Evolutionary conservation across 306 rosid genomes (phyloP), one percentile per base, ranked within the genome.

Genomic region (Dalbergia oliveri): DNA sequence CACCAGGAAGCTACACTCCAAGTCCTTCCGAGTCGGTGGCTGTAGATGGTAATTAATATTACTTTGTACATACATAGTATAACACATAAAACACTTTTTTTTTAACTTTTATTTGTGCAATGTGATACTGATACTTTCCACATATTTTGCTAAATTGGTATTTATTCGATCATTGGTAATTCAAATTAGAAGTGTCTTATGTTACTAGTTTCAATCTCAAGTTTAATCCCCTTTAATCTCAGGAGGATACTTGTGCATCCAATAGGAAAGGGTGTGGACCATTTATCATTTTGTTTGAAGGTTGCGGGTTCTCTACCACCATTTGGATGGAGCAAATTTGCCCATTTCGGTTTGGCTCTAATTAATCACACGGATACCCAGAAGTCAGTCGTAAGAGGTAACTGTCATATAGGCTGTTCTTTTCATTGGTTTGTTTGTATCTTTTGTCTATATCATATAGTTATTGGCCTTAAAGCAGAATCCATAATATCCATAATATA

Each of bases 241-340:
- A 67, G 82, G 82, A 45, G 60, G 53, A 78, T 78, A n/a, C 4
- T 41, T 57, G 69, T 68, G 66, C 35, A 77, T 53, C 81, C 66
- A 66, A 66, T 39, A 57, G 61, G 37, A 19, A 78, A 78, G 21
- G 76, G 57, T 16, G 68, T 57, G 57, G 57, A 83, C 6, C 72
- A 83, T 66, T 83, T 83, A 47, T 83, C 86, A 8, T 18, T 83
- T 50, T 73, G 39, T 78, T 50, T 83, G 72, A 49, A 49, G 80
- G 77, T 83, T 67, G 86, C 80, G 8, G 86, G 79, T 72, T 72
- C 80, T 58, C 67, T 83, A 31, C 83, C 83, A 37, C 21, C 83
- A 0, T 78, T 72, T 59, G 86, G 86, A 35, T 83, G 86, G 86
- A 73, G 9, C 54, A 78, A 83, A 83, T 44, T 64, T 68, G 58